Base-by-base conservation (phyloP, 2,329 filamentous ascomycete genomes). In the Torrubiella hemipterigena region DNA sequence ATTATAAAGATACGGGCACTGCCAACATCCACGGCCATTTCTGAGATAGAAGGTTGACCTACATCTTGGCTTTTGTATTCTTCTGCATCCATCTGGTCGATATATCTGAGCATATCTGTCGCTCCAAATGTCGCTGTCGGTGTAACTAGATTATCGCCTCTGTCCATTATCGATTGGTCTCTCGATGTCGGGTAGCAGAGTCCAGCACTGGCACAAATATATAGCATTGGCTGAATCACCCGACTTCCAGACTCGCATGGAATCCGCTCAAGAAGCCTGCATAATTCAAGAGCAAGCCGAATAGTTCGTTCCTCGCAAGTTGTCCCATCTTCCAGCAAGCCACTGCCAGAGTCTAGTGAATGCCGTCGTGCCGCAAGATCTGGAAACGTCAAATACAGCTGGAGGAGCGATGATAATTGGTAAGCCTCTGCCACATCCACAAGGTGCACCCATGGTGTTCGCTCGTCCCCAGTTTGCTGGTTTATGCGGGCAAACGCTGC, bases 1-100 rank as follows among this genome's bases (percentile, higher is more conserved):
- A 58, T 55, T 15, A 62, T 43, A 31, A 60, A 57, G 12, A 50
- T 46, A 3, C 59, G 53, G 2, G 58, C 58, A 15, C 49, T 51
- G 10, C 51, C 54, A 1, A 54, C 52, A 12, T 60, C 55, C 1
- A 61, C 39, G 0, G 50, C 51, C 31, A 53, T 32, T 34, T 40
- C 42, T 0, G 35, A 34, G 16, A 44, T 33, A 5, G 32, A 29
- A 3, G 45, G 30, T 12, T 44, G n/a, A n/a, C n/a, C n/a, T n/a
- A n/a, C 32, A 6, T 46, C 44, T 1, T 41, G 22, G 6, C 44
- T 30, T 0, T 40, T 37, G 2, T 34, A 33, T 20, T 11, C 17
- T 16, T 12, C 12, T 11, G 11, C 23, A 23, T 32, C 19, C 20
- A 36, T 34, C 25, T 37, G 33, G 9, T 37, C 29, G 10, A 42